Conservation (phyloP, 2,329 filamentous ascomycete genomes). For the Pseudocercospora fuligena region DNA sequence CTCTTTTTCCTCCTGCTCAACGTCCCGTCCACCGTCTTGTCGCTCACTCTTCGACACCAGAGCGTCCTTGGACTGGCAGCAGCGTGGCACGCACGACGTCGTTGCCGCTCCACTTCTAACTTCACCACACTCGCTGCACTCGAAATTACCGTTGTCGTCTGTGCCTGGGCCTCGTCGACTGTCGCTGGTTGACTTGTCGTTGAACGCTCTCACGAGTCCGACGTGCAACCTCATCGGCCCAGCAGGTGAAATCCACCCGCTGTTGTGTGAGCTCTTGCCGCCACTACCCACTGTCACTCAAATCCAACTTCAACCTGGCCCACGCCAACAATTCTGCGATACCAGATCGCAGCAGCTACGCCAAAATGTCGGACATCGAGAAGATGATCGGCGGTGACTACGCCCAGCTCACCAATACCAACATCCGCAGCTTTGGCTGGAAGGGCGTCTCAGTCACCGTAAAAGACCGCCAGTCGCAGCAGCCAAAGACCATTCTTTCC, state of each 20-base stretch:
- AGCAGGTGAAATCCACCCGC: not conserved
- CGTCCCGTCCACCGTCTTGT: not conserved
- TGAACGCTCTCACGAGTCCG: not conserved
- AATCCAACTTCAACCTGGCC: constrained; percentile 31
- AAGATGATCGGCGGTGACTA: constrained; percentile 51
- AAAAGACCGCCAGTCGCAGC: constrained; percentile 70
- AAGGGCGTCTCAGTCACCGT: constrained; percentile 70
- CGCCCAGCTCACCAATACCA: constrained; percentile 65
- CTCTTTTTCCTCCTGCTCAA: constrained; percentile 1
- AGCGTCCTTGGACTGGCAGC: not conserved
- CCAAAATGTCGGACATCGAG: constrained; percentile 52
- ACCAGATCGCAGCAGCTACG: constrained; percentile 40
- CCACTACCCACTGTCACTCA: not conserved
- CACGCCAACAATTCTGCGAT: constrained; percentile 27
- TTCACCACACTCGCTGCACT: not conserved
- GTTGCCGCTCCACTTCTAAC: constrained; percentile 2
- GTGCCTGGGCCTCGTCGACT: not conserved
- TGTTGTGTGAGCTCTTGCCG: not conserved
- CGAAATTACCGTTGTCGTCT: not conserved
- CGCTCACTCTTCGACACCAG: not conserved
- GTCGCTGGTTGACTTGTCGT: not conserved
- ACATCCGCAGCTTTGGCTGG: constrained; percentile 70
- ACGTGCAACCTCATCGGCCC: not conserved
- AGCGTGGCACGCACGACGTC: constrained; percentile 6
- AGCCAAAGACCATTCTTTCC: constrained; percentile 66